Evolutionary conservation across 2,329 filamentous ascomycete genomes (phyloP), one percentile per base, ranked within the genome.

Genomic region (Capronia americana): DNA sequence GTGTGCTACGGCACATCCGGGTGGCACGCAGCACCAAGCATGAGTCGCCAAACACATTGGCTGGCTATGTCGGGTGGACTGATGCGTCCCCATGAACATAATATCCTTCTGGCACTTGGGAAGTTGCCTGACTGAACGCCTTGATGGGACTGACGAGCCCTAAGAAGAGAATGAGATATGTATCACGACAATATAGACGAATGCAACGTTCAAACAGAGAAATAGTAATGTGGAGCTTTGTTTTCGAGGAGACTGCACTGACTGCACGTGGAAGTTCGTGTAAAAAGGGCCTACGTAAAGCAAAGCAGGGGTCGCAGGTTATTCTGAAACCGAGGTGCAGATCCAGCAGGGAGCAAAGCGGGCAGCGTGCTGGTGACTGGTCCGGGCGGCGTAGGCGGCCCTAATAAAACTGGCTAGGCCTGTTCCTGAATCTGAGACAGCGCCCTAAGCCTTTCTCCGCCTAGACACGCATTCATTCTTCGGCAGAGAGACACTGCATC

Each of bases 401-500:
- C 55, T 23, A 26, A 34, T 23, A 26, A 48, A 23, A 10, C 23
- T 12, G 57, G 23, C 57, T 59, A 59, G 44, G 55, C 67, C 58
- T 64, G 64, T 67, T 69, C 59, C 64, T 62, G 59, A 5, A 54
- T 63, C 20, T 69, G 64, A 69, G 62, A 69, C 67, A 65, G 38
- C 38, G 54, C 54, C 62, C 67, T 54, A 53, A 38, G 28, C 57
- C 57, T 11, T 34, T 58, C 50, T 41, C 32, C 41, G 53, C 30
- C 30, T 57, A 57, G 38, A 56, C 60, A 51, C 32, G 48, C 50
- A 46, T 44, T 34, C 50, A 46, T 44, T 34, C 48, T 28, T 17
- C 38, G 17, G 28, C 41, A 12, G 46, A 41, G 14, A 41, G 3
- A 41, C 11, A 17, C 38, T 23, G 46, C 46, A 50, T 50, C 46